Evolutionary conservation across 352 stramenopile genomes (phyloP).

Genomic region (Globisporangium yorkense): DNA sequence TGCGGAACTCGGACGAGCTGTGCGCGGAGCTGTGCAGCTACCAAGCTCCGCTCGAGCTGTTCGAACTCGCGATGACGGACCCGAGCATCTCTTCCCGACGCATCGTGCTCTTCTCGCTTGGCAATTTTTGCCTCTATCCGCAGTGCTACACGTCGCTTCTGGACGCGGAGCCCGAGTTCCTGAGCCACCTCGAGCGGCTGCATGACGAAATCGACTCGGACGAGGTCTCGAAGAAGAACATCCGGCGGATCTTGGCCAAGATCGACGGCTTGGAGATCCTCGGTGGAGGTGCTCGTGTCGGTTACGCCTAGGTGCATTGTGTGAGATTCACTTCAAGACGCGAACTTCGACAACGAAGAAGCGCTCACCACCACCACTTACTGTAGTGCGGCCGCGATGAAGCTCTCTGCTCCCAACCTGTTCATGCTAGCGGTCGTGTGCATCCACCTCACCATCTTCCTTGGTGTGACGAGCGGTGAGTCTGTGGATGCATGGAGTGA

Average conservation of each 20-base stretch:
- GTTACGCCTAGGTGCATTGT: no score
- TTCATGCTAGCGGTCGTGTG: neutral
- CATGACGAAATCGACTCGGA: constrained; percentile 61
- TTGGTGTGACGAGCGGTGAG: neutral
- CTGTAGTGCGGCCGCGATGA: neutral
- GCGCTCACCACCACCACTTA: neutral
- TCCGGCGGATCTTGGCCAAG: constrained; percentile 58
- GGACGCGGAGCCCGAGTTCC: constrained; percentile 30
- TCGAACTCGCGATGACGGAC: constrained; percentile 63
- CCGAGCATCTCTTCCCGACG: constrained; percentile 50
- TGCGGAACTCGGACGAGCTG: constrained; percentile 84
- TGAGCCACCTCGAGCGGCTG: constrained; percentile 36
- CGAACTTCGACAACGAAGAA: no score
- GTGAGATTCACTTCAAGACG: no score
- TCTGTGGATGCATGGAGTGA: neutral
- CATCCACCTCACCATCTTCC: constrained; percentile 8
- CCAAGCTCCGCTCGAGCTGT: constrained; percentile 62
- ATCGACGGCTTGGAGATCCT: constrained; percentile 25
- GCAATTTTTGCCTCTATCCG: constrained; percentile 84
- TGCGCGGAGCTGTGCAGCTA: constrained; percentile 56
- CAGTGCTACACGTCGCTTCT: constrained; percentile 59
- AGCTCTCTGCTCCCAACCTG: constrained; percentile 3
- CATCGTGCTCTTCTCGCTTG: constrained; percentile 90
- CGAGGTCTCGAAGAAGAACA: constrained; percentile 64
- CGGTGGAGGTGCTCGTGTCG: no score